Evolutionary conservation across 2,329 filamentous ascomycete genomes (phyloP).

Genomic region (Fusarium sp.): DNA sequence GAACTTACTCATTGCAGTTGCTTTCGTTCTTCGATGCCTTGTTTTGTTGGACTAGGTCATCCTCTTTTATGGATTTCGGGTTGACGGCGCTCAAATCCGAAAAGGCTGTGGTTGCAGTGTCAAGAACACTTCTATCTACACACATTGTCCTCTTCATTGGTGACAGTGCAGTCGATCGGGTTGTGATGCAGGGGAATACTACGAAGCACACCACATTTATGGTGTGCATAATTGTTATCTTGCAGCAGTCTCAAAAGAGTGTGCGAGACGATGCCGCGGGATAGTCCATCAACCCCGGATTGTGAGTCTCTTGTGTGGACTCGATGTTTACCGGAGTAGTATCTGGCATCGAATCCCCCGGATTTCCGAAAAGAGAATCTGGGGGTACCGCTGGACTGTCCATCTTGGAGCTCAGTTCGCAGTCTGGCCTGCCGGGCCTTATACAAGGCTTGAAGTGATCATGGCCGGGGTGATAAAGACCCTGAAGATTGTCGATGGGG

Average conservation of each 20-base stretch:
- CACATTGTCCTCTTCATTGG: slow-evolving; percentile 7
- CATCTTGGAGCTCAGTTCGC: slow-evolving; percentile 9
- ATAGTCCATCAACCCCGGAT: slow-evolving; percentile 7
- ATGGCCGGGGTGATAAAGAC: slow-evolving; percentile 23
- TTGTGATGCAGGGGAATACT: slow-evolving; percentile 35
- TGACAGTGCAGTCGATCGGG: slow-evolving; percentile 21
- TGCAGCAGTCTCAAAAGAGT: slow-evolving; percentile 22
- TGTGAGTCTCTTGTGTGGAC: slow-evolving; percentile 1
- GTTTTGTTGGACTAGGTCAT: neutral
- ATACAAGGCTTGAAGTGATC: slow-evolving; percentile 17
- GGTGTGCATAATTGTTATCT: slow-evolving; percentile 14
- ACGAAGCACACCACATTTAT: slow-evolving; percentile 26
- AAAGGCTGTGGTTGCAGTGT: slow-evolving; percentile 32
- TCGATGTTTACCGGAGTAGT: slow-evolving; percentile 4
- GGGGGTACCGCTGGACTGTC: neutral
- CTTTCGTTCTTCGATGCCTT: neutral
- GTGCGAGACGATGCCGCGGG: slow-evolving; percentile 2
- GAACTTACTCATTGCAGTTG: slow-evolving; percentile 3
- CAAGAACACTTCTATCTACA: slow-evolving; percentile 25
- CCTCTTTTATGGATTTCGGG: slow-evolving; percentile 13
- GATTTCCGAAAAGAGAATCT: slow-evolving; percentile 10
- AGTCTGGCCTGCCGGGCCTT: neutral
- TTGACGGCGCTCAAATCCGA: slow-evolving; percentile 32
- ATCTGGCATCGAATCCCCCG: slow-evolving; percentile 16
- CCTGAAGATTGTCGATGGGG: slow-evolving; percentile 20